Conservation (phyloP, 805 yeast genomes). For the Candida awuae region DNA sequence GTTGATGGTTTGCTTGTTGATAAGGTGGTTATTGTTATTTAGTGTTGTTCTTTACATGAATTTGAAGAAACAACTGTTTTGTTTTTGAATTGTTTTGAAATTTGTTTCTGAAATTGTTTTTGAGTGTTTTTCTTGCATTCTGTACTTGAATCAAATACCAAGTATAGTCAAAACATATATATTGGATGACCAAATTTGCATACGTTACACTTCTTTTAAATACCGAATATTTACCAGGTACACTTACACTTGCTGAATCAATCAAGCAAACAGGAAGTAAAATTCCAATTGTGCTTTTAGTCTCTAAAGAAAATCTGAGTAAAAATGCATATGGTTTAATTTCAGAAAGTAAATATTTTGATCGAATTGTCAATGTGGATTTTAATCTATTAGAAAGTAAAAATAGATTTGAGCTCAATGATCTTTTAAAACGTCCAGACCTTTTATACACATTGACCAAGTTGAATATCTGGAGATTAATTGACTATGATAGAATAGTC, state of each 20-base stretch:
- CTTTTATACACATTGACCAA: slow-evolving; percentile 41
- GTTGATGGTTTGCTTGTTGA: too few species aligned
- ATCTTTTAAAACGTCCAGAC: slow-evolving; percentile 26
- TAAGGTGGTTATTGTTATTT: too few species aligned
- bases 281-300: slow-evolving; percentile 20
- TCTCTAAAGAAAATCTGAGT: slow-evolving; percentile 13
- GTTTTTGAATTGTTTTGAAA: too few species aligned
- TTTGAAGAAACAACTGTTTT: too few species aligned
- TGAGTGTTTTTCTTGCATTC: too few species aligned
- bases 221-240: slow-evolving; percentile 32
- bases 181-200: slow-evolving; percentile 15
- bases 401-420: slow-evolving; percentile 14
- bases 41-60: too few species aligned
- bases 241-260: slow-evolving; percentile 26
- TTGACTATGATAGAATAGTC: slow-evolving; percentile 37
- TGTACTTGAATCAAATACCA: too few species aligned
- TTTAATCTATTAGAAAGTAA: slow-evolving; percentile 16
- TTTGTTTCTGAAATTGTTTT: too few species aligned
- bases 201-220: slow-evolving; percentile 30
- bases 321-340: slow-evolving; percentile 12
- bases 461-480: slow-evolving; percentile 44
- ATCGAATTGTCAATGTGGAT: slow-evolving; percentile 19
- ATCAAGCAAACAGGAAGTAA: slow-evolving; percentile 15
- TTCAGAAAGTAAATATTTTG: slow-evolving; percentile 12
- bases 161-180: too few species aligned